Evolutionary conservation across 1,284 basidiomycete genomes (phyloP), one percentile per base, ranked within the genome.

Genomic region (Leccinum ponderosum): DNA sequence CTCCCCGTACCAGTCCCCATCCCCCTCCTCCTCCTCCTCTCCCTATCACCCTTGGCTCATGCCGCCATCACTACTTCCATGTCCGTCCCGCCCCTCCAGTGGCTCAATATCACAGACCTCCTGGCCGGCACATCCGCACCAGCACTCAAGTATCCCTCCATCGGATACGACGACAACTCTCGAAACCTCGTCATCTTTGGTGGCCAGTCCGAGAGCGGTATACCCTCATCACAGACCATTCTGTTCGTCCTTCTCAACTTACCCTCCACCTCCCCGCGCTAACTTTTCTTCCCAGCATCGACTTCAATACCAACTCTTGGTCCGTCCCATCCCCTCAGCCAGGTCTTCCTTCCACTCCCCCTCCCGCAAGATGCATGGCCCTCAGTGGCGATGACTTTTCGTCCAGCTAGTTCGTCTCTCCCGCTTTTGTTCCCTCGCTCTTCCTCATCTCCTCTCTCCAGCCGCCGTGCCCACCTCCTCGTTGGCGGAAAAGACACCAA

Each of bases 121-220:
- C 75, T 89, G 51, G 74, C 72, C 29, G 88, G 88, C 33, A 70
- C 85, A 3, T 66, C 78, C 31, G 82, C 87, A 2, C 86, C 88
- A 8, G 82, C 87, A 25, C 79, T 92, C 64, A 89, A 84, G 72
- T 87, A 90, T 68, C 83, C 89, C 11, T 82, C 86, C 48, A 85
- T 92, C 65, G 89, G 88, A 15, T 87, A 86, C 64, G 81, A 87
- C 67, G 79, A 83, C 58, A 66, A 62, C 56, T 81, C 82, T 66
- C 80, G 83, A 58, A 82, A 80, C 12, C 74, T 93, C 56, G 76
- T 93, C 64, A 80, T 93, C 57, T 93, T 91, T 69, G 90, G 90
- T 59, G 90, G 90, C 55, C 81, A 90, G 74, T 88, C 89, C 2
- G 77, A 82, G 60, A 81, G 81, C 63, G 87, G 87, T 17, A 78